Percentiles rank a stretch among this genome's conserved stretches.
Evolutionary conservation across 805 yeast species (phyloP).

Genomic region (Pichia nanzhaoensis): DNA sequence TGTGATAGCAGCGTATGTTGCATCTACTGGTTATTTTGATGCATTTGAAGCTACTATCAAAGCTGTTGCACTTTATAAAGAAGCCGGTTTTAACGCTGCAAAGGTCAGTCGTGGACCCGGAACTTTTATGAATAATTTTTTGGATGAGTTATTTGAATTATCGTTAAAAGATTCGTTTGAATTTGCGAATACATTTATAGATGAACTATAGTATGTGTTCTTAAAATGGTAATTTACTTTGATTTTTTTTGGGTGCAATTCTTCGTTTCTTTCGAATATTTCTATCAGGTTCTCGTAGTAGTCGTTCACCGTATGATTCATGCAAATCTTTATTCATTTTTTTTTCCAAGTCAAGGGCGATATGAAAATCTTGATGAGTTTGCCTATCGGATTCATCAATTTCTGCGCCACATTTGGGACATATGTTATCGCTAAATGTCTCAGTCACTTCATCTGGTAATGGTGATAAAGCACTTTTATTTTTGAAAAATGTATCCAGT

Average conservation of each 20-base stretch:
- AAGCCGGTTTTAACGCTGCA: slow-evolving; percentile 54
- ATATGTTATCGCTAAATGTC: slow-evolving; percentile 1
- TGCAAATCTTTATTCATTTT: slow-evolving; percentile 16
- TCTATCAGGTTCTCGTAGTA: background rate
- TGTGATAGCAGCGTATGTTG: slow-evolving; percentile 52
- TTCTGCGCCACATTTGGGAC: slow-evolving; percentile 15
- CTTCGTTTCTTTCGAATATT: background rate
- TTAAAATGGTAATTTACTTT: slow-evolving; percentile 12
- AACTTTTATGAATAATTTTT: slow-evolving; percentile 39
- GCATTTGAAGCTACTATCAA: slow-evolving; percentile 42
- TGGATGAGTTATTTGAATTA: slow-evolving; percentile 35
- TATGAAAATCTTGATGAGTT: slow-evolving; percentile 27
- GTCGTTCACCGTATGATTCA: slow-evolving; percentile 1
- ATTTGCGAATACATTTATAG: background rate
- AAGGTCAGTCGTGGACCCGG: slow-evolving; percentile 44
- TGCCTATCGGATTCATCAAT: slow-evolving; percentile 8
- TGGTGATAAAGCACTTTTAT: background rate
- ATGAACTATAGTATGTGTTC: background rate
- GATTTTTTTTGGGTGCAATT: background rate
- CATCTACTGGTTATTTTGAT: slow-evolving; percentile 34
- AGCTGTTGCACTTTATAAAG: slow-evolving; percentile 54
- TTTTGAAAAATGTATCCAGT: background rate
- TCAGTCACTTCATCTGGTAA: too few relatives aligned
- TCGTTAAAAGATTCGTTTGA: background rate
- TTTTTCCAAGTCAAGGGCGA: slow-evolving; percentile 20